Percentiles rank a stretch among this genome's conserved stretches.
Conservation (phyloP, 1,139 yeast species). For the Hansenula lynferdii region DNA sequence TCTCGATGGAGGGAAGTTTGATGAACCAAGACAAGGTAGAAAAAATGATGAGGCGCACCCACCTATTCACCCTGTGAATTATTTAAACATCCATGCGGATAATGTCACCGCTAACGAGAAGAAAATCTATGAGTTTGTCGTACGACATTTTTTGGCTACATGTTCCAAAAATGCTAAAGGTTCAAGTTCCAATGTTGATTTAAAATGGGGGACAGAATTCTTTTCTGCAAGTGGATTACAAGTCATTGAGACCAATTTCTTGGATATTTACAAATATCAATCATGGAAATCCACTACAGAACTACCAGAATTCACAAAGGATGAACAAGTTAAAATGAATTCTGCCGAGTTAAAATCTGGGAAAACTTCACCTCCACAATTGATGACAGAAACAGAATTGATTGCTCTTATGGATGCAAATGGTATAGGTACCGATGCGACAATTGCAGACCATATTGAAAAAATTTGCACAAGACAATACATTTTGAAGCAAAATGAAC, state of each 20-base stretch:
- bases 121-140: constrained; percentile 82
- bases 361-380: constrained; percentile 71
- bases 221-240: constrained; percentile 69
- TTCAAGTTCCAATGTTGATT: constrained; percentile 50
- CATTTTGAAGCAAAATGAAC: constrained; percentile 43
- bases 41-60: constrained; percentile 98
- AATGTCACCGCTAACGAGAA: constrained; percentile 40
- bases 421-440: constrained; percentile 98
- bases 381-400: constrained; percentile 87
- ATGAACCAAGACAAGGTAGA: constrained; percentile 69
- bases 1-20: constrained; percentile 34
- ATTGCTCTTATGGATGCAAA: constrained; percentile 94
- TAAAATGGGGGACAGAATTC: constrained; percentile 74
- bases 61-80: constrained; percentile 84
- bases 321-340: constrained; percentile 50
- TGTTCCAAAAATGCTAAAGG: constrained; percentile 93
- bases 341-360: constrained; percentile 66
- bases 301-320: constrained; percentile 60
- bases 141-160: constrained; percentile 83
- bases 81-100: constrained; percentile 20
- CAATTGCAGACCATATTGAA: constrained; percentile 96
- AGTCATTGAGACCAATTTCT: constrained; percentile 68
- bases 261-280: constrained; percentile 75
- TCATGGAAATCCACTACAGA: constrained; percentile 70
- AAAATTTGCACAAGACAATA: constrained; percentile 69